A percentile compares a stretch with the other conserved stretches of the same genome.
These are phyloP conservation scores for Peziza echinospora DNA, from an alignment of 495 filamentous ascomycete genomes.

Conservation along the genomic window DNA sequence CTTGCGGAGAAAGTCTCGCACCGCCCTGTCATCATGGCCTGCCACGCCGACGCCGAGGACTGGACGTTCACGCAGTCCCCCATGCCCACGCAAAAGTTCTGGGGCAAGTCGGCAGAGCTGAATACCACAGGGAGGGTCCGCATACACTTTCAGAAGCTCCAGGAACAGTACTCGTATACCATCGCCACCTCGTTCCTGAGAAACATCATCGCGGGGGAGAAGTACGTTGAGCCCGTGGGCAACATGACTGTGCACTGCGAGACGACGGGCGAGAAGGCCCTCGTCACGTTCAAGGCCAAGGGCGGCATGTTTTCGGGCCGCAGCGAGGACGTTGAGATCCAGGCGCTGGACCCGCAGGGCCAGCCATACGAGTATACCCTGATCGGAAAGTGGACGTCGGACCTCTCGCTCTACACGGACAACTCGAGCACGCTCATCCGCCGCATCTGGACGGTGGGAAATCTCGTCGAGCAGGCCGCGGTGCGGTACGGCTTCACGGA, in stretches of 20 bases:
- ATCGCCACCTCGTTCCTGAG: slow-evolving; percentile 72
- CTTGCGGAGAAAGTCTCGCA: slow-evolving; percentile 85
- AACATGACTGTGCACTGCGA: slow-evolving; percentile 68
- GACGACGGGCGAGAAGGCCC: slow-evolving; percentile 52
- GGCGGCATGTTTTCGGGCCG: slow-evolving; percentile 84
- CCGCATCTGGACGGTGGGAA: slow-evolving; percentile 56
- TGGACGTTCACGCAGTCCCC: slow-evolving; percentile 81
- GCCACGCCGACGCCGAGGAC: slow-evolving; percentile 61
- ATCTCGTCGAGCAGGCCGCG: slow-evolving; percentile 49
- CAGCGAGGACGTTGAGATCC: slow-evolving; percentile 67
- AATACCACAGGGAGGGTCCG: slow-evolving; percentile 73
- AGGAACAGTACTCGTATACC: slow-evolving; percentile 67
- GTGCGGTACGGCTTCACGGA: slow-evolving; percentile 68
- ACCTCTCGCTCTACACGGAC: slow-evolving; percentile 35
- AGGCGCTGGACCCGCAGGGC: slow-evolving; percentile 44
- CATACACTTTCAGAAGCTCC: slow-evolving; percentile 35
- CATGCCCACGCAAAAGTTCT: slow-evolving; percentile 85
- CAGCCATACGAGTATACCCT: slow-evolving; percentile 38
- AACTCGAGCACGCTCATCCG: slow-evolving; percentile 31
- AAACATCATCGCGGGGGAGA: slow-evolving; percentile 94
- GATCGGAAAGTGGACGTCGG: slow-evolving; percentile 63
- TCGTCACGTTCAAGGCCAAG: slow-evolving; percentile 69
- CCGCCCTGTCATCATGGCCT: slow-evolving; percentile 75
- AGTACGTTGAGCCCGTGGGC: slow-evolving; percentile 89
- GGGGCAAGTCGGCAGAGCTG: slow-evolving; percentile 89